These are phyloP conservation scores for Debaryomycetaceae sp. DNA, from an alignment of 1,139 yeast species.

Conservation along the genomic window DNA sequence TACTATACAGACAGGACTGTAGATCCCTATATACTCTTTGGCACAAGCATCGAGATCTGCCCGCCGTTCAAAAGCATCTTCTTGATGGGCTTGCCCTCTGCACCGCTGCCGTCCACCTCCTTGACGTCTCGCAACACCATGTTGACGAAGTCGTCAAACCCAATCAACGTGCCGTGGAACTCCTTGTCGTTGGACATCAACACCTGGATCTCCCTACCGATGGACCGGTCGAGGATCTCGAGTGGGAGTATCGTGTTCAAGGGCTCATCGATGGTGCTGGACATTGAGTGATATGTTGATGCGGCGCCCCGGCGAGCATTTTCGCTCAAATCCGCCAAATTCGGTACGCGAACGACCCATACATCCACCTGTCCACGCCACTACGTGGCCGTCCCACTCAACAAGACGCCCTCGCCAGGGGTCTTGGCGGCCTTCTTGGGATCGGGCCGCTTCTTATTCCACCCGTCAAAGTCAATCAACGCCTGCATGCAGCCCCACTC, in stretches of 20 bases:
- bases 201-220: constrained; percentile 77
- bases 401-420: too few relatives aligned
- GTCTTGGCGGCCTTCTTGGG: too few relatives aligned
- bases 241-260: constrained; percentile 52
- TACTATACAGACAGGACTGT: too few relatives aligned
- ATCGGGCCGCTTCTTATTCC: constrained; percentile 48
- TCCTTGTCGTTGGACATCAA: constrained; percentile 71
- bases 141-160: constrained; percentile 94
- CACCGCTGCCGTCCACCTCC: constrained; percentile 45
- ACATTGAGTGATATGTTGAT: constrained; percentile 3
- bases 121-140: constrained; percentile 82
- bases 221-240: constrained; percentile 83
- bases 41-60: constrained; percentile 68
- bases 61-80: constrained; percentile 87
- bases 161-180: constrained; percentile 80
- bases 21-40: too few relatives aligned
- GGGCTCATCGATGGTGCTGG: constrained; percentile 4
- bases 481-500: constrained; percentile 99
- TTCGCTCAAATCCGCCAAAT: too few relatives aligned
- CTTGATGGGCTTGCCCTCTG: constrained; percentile 41
- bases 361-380: too few relatives aligned
- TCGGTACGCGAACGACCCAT: too few relatives aligned
- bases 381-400: too few relatives aligned
- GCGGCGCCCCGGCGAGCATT: too few relatives aligned
- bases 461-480: constrained; percentile 89